Base-by-base conservation (phyloP, 2,329 filamentous ascomycete genomes). In the Cercospora canescens region DNA sequence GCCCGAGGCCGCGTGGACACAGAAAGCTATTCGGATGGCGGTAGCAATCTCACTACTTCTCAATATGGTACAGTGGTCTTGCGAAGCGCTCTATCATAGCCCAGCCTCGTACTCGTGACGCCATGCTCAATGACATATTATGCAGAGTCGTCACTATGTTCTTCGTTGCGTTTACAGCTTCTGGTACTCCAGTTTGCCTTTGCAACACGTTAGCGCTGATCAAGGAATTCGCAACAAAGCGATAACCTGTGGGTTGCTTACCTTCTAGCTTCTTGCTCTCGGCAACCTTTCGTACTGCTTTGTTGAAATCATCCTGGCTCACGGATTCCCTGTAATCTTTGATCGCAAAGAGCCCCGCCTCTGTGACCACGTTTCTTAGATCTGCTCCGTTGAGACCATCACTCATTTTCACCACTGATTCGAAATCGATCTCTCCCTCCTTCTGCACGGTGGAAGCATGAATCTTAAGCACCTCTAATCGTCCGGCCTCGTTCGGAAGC, bases 331-430 rank as follows among this genome's bases (percentile, higher is more conserved):
- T 86, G 80, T 98, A 97, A 77, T 97, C 95, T 81, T 98, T 98
- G 87, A 99, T 99, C 50, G 95, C 94, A 80, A 97, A 98, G 41
- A 99, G 83, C 70, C 95, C 95, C 72, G 95, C 95, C 86, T 99
- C 95, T 14, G 95, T 99, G 60, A 99, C 94, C 60, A 99, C 94
- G 78, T 99, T 99, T 76, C 95, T 87, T 84, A 99, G 82, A 88
- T 99, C 95, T 59, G 95, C 95, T 78, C 95, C 95, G 81, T 99
- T 99, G 75, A 99, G 87, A 30, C 94, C 94, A 77, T 99, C 95
- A 74, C 94, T 97, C 95, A 99, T 99, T 89, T 99, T 99, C 72
- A 99, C 95, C 67, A 99, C 93, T 75, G 93, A 97, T 86, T 99
- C 95, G 77, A 96, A 99, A 79, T 99, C 96, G 76, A 99, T 93